Evolutionary conservation across 257 asterid species (phyloP).

Genomic region (Solanum virginianum): DNA sequence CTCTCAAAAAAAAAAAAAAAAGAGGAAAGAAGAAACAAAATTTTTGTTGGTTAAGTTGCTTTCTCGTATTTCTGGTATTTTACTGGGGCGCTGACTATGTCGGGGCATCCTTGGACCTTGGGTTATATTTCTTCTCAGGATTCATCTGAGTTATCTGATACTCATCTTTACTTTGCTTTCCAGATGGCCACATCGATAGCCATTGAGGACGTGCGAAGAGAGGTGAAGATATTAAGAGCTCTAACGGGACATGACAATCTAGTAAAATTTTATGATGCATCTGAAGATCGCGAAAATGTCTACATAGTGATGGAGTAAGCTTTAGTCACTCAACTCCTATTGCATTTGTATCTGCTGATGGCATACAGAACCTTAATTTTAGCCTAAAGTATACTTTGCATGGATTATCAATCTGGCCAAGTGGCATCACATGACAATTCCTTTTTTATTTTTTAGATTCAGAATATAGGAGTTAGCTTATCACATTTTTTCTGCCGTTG

Average conservation of each 20-base stretch:
- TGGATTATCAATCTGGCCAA: neutral
- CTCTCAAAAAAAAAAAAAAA: neutral
- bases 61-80: neutral
- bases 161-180: neutral
- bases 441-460: neutral
- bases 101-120: neutral
- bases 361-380: neutral
- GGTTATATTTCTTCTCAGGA: neutral
- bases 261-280: slow-evolving; percentile 46
- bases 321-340: neutral
- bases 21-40: neutral
- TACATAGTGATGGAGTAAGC: slow-evolving; percentile 62
- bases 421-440: neutral
- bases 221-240: slow-evolving; percentile 49
- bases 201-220: slow-evolving; percentile 50
- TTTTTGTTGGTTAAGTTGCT: neutral
- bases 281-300: slow-evolving; percentile 46
- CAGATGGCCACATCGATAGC: slow-evolving; percentile 59
- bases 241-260: slow-evolving; percentile 43
- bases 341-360: neutral
- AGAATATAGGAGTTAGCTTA: neutral
- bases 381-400: neutral
- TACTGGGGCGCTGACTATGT: neutral
- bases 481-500: neutral
- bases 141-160: neutral